phyloP scores from a whole-genome alignment of 768 basidiomycete genomes.

The Myochromella boudieri region DNA sequence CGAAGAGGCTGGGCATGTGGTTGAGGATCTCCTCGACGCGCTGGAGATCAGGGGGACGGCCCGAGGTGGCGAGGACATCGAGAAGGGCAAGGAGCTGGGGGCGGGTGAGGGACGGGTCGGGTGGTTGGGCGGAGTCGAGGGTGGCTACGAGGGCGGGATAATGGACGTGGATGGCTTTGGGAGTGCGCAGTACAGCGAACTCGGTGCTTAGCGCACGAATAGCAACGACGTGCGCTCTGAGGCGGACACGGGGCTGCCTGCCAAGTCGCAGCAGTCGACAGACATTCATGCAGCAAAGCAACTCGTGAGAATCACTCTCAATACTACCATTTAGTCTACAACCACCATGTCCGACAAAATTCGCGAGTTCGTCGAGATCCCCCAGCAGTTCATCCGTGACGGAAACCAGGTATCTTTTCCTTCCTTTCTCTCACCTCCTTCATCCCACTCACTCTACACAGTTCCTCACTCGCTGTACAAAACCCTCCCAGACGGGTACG shows the following conservation, averaged over 20 bases:
- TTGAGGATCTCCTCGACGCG: conserved; percentile 52
- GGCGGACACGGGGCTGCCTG: conserved; percentile 17
- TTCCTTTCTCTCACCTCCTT: background rate
- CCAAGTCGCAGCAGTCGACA: conserved; percentile 42
- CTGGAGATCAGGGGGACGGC: conserved; percentile 50
- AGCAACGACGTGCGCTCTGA: conserved; percentile 5
- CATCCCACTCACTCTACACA: conserved; percentile 30
- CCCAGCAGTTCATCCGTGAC: conserved; percentile 89
- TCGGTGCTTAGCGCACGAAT: conserved; percentile 16
- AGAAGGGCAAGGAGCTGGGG: conserved; percentile 40
- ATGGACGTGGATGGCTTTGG: conserved; percentile 32
- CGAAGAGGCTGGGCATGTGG: conserved; percentile 48
- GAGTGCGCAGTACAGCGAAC: conserved; percentile 12
- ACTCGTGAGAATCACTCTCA: conserved; percentile 32
- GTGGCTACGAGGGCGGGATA: conserved; percentile 29
- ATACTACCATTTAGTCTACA: conserved; percentile 19
- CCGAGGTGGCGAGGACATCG: conserved; percentile 49
- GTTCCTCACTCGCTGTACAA: conserved; percentile 98
- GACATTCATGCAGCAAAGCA: conserved; percentile 62
- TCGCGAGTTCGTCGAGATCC: conserved; percentile 87
- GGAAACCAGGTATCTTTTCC: conserved; percentile 76
- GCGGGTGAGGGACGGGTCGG: conserved; percentile 26
- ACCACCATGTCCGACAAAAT: conserved; percentile 85
- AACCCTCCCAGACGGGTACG: conserved; percentile 92
- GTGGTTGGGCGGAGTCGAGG: conserved; percentile 21